Evolutionary conservation across 805 yeast genomes (phyloP), one percentile per base, ranked within the genome.

Genomic region (Metschnikowia gruessii): DNA sequence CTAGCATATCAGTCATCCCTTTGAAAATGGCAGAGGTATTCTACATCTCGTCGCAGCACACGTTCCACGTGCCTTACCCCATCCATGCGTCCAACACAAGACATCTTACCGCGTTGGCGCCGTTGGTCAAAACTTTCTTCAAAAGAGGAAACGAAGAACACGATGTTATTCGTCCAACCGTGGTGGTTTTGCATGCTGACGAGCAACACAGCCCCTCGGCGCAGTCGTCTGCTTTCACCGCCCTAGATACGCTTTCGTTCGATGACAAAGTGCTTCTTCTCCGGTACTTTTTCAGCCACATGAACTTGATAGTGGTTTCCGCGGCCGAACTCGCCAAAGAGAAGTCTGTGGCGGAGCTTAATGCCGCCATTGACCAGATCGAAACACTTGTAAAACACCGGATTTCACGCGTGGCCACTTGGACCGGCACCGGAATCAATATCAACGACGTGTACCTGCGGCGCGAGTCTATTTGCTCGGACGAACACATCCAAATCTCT

Each of bases 351-450:
- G 43, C 39, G 11, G 50, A 53, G 43, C 49, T 61, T 40, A 57
- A 62, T 50, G 43, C 29, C 8, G 56, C 56, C 24, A 59, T 67
- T 16, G 49, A 31, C 15, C 50, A 58, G 37, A 60, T 66, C 36
- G 58, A 60, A 26, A 31, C 51, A 11, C 51, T 64, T 37, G 57
- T 70, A 10, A 49, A 59, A 21, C 59, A 64, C 42, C 57, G 77
- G 39, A 63, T 71, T 41, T 42, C 64, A n/a, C 59, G 72, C 44
- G 66, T 75, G 50, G 65, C 74, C 60, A 64, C 67, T 15, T 71
- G 76, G 76, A 70, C 75, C 1, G 76, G 75, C 15, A 68, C 73
- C 9, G 42, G 48, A 4, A 35, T 43, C 31, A 49, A 50, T 33
- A 43, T 60, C 29, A 52, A 60, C 45, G 69, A 63, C 43, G 48